These are phyloP conservation scores for Xylaria intraflava DNA, from an alignment of 495 filamentous ascomycete genomes.

Conservation along the genomic window DNA sequence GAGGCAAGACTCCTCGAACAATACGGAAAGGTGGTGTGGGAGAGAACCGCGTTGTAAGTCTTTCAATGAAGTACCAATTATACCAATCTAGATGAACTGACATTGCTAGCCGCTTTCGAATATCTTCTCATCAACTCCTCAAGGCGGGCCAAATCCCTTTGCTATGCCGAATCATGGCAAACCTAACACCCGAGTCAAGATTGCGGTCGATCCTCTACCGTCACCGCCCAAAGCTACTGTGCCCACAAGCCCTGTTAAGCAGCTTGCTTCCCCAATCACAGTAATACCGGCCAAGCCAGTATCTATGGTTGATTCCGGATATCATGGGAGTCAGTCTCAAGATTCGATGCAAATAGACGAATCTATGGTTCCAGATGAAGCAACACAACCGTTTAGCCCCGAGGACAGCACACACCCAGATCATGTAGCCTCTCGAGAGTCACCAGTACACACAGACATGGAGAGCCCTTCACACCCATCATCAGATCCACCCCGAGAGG, in stretches of 20 bases:
- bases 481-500: slow-evolving; percentile 12
- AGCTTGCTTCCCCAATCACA: slow-evolving; percentile 13
- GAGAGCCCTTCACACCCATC: slow-evolving; percentile 14
- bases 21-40: slow-evolving; percentile 57
- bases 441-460: slow-evolving; percentile 5
- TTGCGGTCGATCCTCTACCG: slow-evolving; percentile 29
- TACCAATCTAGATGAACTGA: slow-evolving; percentile 10
- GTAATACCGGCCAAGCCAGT: slow-evolving; percentile 11
- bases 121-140: slow-evolving; percentile 58
- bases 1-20: slow-evolving; percentile 88
- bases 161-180: slow-evolving; percentile 24
- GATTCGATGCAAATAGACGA: slow-evolving; percentile 33
- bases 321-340: slow-evolving; percentile 60
- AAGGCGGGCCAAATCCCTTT: slow-evolving; percentile 42
- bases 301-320: slow-evolving; percentile 62
- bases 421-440: slow-evolving; percentile 5
- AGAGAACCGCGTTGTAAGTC: slow-evolving; percentile 62
- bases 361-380: slow-evolving; percentile 7
- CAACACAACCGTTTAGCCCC: slow-evolving; percentile 19
- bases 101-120: slow-evolving; percentile 71
- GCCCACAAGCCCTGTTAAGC: slow-evolving; percentile 17
- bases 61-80: neutral
- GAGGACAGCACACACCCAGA: slow-evolving; percentile 10
- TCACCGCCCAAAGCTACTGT: slow-evolving; percentile 9
- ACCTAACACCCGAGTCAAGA: slow-evolving; percentile 32